Percentiles rank a stretch among this genome's conserved stretches.
Conservation (phyloP, 176 grass and related monocot species). For the Elymus sibiricus region DNA sequence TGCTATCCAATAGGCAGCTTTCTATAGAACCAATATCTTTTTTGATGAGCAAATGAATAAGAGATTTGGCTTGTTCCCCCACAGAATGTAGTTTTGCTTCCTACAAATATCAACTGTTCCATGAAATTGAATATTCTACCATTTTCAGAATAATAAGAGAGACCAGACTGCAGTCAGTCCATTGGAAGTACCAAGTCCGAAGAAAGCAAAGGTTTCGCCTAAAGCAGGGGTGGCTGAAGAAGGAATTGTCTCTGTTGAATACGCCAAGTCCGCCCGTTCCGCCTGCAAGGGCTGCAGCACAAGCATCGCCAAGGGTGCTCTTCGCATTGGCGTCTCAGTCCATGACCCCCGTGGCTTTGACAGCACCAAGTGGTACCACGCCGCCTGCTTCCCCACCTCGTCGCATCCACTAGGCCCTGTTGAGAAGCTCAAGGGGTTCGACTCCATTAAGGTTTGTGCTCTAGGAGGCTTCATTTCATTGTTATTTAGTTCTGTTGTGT, state of each 20-base stretch:
- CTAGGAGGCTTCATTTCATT: not conserved
- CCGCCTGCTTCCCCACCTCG: constrained; percentile 52
- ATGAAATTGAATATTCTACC: not conserved
- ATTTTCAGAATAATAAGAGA: constrained; percentile 50
- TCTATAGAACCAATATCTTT: not conserved
- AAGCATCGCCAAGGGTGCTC: constrained; percentile 28
- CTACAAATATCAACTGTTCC: not conserved
- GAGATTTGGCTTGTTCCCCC: not conserved
- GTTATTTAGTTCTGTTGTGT: not conserved
- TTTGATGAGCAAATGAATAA: not conserved
- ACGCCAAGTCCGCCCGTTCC: constrained; percentile 50
- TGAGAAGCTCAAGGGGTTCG: constrained; percentile 64
- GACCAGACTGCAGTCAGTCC: not conserved
- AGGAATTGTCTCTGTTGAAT: constrained; percentile 27
- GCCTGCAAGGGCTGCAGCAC: constrained; percentile 26
- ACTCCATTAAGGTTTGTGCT: constrained; percentile 64
- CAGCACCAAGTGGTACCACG: constrained; percentile 61
- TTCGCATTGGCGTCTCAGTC: constrained; percentile 43
- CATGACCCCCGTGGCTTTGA: constrained; percentile 55
- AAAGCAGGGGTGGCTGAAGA: constrained; percentile 33
- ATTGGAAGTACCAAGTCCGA: constrained; percentile 36
- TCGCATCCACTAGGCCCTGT: constrained; percentile 33
- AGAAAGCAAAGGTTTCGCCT: constrained; percentile 49
- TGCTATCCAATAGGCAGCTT: too few species aligned
- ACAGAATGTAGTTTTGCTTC: not conserved